phyloP scores from a whole-genome alignment of 805 yeast species.

The Zygosaccharomyces gambellarensis region DNA sequence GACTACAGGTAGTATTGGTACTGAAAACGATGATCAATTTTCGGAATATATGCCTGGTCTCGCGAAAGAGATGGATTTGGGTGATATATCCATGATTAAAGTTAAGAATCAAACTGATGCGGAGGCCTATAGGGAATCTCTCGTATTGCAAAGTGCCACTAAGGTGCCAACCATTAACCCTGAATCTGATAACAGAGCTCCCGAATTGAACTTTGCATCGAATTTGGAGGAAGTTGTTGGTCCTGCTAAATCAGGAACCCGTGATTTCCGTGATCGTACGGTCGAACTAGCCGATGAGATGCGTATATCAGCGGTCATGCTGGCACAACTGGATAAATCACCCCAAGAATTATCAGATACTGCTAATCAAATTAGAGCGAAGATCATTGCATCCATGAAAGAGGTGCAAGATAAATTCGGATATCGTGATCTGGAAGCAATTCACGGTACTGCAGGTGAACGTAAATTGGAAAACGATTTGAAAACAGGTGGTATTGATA shows the following conservation, averaged over 20 bases:
- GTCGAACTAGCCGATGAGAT: slow-evolving; percentile 79
- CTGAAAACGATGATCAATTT: not conserved
- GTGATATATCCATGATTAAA: slow-evolving; percentile 64
- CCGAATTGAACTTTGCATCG: slow-evolving; percentile 37
- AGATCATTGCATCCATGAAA: slow-evolving; percentile 70
- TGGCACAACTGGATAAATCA: slow-evolving; percentile 76
- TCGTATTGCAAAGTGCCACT: slow-evolving; percentile 37
- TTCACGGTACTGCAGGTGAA: slow-evolving; percentile 77
- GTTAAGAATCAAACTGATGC: slow-evolving; percentile 45
- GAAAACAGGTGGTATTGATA: slow-evolving; percentile 68
- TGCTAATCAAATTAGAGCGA: slow-evolving; percentile 62
- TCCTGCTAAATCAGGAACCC: slow-evolving; percentile 13
- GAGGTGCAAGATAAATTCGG: slow-evolving; percentile 66
- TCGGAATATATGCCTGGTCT: slow-evolving; percentile 11
- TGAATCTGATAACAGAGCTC: slow-evolving; percentile 34
- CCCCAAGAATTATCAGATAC: slow-evolving; percentile 43
- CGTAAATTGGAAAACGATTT: slow-evolving; percentile 89
- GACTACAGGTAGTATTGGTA: not conserved
- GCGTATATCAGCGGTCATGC: slow-evolving; percentile 94
- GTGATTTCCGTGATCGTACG: slow-evolving; percentile 28
- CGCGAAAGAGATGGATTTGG: slow-evolving; percentile 61
- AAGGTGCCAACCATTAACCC: slow-evolving; percentile 39
- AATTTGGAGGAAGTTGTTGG: slow-evolving; percentile 30
- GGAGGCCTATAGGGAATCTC: slow-evolving; percentile 40
- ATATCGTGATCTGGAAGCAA: slow-evolving; percentile 44